Percentiles rank a stretch among this genome's conserved stretches.
Evolutionary conservation across 148 eudicot genomes (phyloP).

Genomic region (Cornus controversa): DNA sequence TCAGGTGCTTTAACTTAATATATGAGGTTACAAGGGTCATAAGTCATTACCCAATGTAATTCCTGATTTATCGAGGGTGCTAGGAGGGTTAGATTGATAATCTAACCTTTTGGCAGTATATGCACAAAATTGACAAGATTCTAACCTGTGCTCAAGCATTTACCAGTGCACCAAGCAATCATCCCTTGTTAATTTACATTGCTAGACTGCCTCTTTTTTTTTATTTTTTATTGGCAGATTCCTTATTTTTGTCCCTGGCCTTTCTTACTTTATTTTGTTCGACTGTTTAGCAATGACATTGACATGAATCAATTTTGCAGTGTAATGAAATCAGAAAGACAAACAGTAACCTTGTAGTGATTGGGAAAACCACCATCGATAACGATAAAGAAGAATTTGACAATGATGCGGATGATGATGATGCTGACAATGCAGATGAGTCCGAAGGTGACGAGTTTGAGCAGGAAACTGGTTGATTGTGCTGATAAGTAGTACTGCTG

Average conservation of each 20-base stretch:
- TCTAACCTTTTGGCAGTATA: too few species aligned
- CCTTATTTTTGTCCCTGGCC: not conserved
- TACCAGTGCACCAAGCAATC: too few species aligned
- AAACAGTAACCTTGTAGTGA: slow-evolving; percentile 60
- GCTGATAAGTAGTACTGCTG: not conserved
- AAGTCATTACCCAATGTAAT: too few species aligned
- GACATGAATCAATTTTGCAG: slow-evolving; percentile 35
- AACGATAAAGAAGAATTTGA: slow-evolving; percentile 90
- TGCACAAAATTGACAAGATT: too few species aligned
- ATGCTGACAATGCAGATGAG: slow-evolving; percentile 88
- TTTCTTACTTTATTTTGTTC: not conserved
- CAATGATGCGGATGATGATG: slow-evolving; percentile 94
- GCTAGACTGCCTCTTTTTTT: not conserved
- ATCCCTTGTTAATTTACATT: not conserved
- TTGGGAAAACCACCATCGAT: slow-evolving; percentile 70
- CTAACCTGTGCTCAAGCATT: too few species aligned
- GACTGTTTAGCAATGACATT: not conserved
- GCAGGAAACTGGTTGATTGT: slow-evolving; percentile 75
- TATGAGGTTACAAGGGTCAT: too few species aligned
- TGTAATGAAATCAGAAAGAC: slow-evolving; percentile 72
- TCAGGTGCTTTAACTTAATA: too few species aligned
- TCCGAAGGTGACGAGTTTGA: slow-evolving; percentile 95
- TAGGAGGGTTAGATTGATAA: too few species aligned
- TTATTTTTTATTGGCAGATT: not conserved
- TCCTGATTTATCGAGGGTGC: too few species aligned